Evolutionary conservation across 352 stramenopile genomes (phyloP), one percentile per base, ranked within the genome.

Genomic region (Phytophthora sp.): DNA sequence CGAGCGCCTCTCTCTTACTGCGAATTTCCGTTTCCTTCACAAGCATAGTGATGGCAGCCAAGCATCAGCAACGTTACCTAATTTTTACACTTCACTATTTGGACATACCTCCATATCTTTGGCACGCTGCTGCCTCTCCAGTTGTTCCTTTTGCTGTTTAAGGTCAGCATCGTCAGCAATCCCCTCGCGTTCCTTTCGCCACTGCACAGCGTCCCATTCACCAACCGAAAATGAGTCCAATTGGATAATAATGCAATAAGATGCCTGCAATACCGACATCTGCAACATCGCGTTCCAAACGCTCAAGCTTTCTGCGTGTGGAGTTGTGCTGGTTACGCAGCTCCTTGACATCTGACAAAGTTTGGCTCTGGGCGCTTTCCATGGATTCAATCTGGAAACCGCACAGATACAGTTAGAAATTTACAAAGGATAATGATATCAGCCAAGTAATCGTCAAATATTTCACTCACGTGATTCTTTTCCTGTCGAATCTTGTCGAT

Each of bases 281-380:
- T 29, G 68, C 63, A 11, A 90, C 47, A 26, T 94, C 82, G 3
- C 75, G 65, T 58, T 94, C 84, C 12, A 91, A 55, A 8, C 84
- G 84, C 55, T 94, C 84, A 2, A 96, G 76, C 66, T 82, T 84
- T 33, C 78, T 66, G 15, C 78, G 76, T 12, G 79, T 77, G 29
- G 82, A 63, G 24, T 89, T 79, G 68, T 94, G 88, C 30, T 92
- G 86, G 36, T 89, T 92, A 18, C 77, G 71, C 29, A 96, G 44
- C 44, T 94, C 74, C 4, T 77, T 79, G 13, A 96, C 68, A 61
- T 94, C 84, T 2, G 79, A 84, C 2, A 86, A 57, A 0, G 82
- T 96, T 71, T 93, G 86, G 20, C 62, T 80, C 45, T 94, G 83
- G 7, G 80, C 74, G 27, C 67, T 69, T 64, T 96, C 88, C 38